A percentile compares a stretch with the other conserved stretches of the same genome.
Conservation (phyloP, 2,329 filamentous ascomycete species). For the Calonectria henricotiae region DNA sequence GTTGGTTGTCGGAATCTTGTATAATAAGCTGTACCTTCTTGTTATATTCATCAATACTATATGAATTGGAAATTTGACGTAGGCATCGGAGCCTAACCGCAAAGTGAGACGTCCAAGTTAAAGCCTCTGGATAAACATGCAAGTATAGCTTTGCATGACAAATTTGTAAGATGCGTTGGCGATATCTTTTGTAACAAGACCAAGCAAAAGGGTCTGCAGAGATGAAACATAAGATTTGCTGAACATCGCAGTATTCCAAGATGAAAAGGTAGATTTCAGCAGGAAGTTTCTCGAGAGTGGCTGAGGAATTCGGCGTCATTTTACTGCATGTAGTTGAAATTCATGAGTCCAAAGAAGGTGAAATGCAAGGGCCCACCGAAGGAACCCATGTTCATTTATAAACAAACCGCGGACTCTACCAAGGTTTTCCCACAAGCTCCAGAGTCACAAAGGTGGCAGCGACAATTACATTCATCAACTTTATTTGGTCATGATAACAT, state of each 20-base stretch:
- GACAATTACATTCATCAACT: not conserved
- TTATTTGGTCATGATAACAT: not conserved
- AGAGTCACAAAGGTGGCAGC: not conserved
- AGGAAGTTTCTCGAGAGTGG: not conserved
- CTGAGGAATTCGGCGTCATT: not conserved
- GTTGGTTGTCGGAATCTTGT: not conserved
- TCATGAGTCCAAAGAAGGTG: not conserved
- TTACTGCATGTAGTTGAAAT: not conserved
- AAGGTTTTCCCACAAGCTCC: not conserved
- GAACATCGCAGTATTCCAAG: not conserved
- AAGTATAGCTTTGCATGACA: not conserved
- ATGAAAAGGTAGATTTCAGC: not conserved
- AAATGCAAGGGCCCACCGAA: not conserved
- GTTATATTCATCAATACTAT: not conserved
- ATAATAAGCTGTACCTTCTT: not conserved
- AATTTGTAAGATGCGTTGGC: not conserved
- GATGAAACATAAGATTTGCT: conserved; percentile 1
- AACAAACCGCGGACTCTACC: not conserved
- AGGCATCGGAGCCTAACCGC: not conserved
- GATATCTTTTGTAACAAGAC: conserved; percentile 3
- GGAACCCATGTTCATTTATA: not conserved
- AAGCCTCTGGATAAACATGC: not conserved
- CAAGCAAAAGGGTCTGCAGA: not conserved
- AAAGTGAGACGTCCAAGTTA: not conserved
- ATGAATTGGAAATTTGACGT: not conserved